Conservation (phyloP, 75 land plant species). For the Picea sitchensis region DNA sequence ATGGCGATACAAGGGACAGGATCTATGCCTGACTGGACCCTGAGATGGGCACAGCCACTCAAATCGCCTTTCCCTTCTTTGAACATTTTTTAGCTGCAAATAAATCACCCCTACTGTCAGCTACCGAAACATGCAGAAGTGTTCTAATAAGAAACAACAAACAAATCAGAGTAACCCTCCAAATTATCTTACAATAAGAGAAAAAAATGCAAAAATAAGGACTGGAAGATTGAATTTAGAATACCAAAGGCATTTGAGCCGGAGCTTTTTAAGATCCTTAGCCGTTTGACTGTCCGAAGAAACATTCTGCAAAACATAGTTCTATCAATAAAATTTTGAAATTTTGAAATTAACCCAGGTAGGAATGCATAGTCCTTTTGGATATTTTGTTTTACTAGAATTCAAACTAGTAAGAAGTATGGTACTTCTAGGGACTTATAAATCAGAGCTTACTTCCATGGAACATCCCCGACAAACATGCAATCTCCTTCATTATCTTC, state of each 20-base stretch:
- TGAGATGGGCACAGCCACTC: background rate
- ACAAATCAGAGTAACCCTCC: background rate
- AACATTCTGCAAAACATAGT: no score
- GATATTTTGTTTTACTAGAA: no score
- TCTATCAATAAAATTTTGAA: no score
- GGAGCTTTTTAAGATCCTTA: no score
- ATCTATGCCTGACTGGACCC: background rate
- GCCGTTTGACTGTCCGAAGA: no score
- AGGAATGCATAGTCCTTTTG: background rate
- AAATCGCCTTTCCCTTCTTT: background rate
- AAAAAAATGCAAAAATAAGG: no score
- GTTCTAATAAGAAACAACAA: background rate
- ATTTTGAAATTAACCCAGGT: background rate
- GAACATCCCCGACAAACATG: constrained; percentile 94
- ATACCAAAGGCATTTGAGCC: no score
- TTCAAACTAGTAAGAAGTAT: background rate
- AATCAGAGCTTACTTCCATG: constrained; percentile 64
- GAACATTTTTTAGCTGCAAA: background rate
- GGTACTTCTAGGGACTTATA: background rate
- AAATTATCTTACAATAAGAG: no score
- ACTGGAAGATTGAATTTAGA: no score
- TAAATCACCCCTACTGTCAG: background rate
- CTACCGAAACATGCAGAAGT: background rate
- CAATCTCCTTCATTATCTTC: constrained; percentile 86
- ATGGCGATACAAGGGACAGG: background rate